phyloP scores from a whole-genome alignment of 1,284 basidiomycete genomes.

The Heimioporus punctisporus region DNA sequence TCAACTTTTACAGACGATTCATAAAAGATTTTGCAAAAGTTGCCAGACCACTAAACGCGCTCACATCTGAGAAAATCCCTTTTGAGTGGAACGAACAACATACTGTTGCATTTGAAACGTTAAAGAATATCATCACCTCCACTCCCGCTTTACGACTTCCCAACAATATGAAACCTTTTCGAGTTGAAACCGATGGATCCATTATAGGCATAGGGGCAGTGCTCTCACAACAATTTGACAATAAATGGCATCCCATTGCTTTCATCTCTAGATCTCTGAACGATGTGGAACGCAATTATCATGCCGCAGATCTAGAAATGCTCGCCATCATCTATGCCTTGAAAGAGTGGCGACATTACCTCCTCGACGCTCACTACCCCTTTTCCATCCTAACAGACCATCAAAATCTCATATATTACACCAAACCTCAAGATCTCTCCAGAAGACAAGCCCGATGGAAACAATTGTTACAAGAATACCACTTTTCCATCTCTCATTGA shows the following conservation, averaged over 20 bases:
- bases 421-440: not conserved
- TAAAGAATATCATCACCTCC: not conserved
- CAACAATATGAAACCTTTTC: not conserved
- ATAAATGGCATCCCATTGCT: not conserved
- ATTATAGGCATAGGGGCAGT: not conserved
- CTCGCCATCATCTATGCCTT: not conserved
- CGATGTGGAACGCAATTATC: not conserved
- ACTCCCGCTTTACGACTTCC: not conserved
- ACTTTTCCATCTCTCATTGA: not conserved
- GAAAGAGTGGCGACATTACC: not conserved
- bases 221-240: not conserved
- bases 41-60: not conserved
- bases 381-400: not conserved
- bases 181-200: not conserved
- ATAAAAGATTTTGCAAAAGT: not conserved
- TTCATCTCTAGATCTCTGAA: no score
- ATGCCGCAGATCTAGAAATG: not conserved
- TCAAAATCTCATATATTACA: not conserved
- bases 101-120: not conserved
- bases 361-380: not conserved
- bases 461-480: not conserved
- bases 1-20: not conserved
- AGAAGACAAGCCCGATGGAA: not conserved
- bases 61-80: not conserved
- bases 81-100: not conserved